Evolutionary conservation across 257 asterid genomes (phyloP).

Genomic region (Rhazya stricta): DNA sequence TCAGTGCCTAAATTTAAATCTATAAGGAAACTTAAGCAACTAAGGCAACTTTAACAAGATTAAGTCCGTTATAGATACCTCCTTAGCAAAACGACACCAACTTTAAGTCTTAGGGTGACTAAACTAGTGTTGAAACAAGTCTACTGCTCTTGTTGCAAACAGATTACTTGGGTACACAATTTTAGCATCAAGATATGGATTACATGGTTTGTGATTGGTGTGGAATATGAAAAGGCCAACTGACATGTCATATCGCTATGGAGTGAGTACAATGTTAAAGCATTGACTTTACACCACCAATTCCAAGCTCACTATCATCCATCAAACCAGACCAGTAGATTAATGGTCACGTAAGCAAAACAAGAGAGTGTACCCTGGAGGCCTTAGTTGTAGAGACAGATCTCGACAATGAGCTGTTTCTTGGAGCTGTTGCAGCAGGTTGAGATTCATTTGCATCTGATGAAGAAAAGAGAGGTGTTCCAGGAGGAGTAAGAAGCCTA

Average conservation of each 20-base stretch:
- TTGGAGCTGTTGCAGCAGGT: constrained; percentile 48
- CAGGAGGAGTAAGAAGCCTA: constrained; percentile 99
- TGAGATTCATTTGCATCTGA: constrained; percentile 62
- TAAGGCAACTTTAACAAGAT: constrained; percentile 3
- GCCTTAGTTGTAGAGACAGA: constrained; percentile 72
- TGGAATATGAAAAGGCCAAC: neutral
- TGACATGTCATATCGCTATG: neutral
- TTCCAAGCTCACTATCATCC: neutral
- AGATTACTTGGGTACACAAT: neutral
- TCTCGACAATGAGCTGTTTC: constrained; percentile 58
- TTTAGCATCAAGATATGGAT: neutral
- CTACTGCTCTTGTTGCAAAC: neutral
- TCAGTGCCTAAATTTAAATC: neutral
- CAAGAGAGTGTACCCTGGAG: constrained; percentile 62
- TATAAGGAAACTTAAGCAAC: neutral
- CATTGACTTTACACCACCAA: neutral
- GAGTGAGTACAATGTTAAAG: neutral
- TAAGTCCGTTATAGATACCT: neutral
- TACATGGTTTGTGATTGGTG: neutral
- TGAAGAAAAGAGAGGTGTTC: constrained; percentile 85
- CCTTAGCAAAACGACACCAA: neutral
- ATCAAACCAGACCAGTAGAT: neutral
- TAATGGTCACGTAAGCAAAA: neutral
- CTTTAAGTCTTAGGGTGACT: neutral
- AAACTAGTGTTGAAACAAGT: neutral